Conservation (phyloP, 1,284 basidiomycete genomes). For the Ustilago curta region DNA sequence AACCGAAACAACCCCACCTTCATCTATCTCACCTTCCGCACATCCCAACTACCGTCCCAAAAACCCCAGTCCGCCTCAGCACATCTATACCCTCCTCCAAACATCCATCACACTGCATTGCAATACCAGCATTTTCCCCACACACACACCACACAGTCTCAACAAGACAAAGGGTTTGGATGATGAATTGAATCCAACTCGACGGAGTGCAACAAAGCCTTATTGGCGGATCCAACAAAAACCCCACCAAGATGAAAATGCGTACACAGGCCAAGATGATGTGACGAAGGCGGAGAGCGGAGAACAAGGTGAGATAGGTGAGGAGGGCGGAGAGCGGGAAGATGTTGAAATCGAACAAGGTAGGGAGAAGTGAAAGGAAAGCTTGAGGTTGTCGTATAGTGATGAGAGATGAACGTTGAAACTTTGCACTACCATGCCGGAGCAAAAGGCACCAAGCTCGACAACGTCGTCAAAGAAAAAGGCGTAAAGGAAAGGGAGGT, state of each 20-base stretch:
- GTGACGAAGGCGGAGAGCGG: background rate
- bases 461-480: background rate
- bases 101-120: background rate
- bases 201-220: slow-evolving; percentile 1
- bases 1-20: too few relatives aligned
- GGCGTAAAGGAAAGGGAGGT: background rate
- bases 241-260: background rate
- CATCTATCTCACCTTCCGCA: too few relatives aligned
- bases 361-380: too few relatives aligned
- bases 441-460: background rate
- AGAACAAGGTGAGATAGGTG: too few relatives aligned
- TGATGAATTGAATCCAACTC: background rate
- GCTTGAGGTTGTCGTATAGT: background rate
- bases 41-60: too few relatives aligned
- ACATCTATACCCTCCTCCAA: background rate
- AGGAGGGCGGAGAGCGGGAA: too few relatives aligned
- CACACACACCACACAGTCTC: background rate
- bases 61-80: too few relatives aligned
- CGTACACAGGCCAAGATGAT: background rate
- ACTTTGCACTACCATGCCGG: too few relatives aligned
- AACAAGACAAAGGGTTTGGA: background rate
- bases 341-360: too few relatives aligned
- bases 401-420: background rate
- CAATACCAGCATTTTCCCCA: background rate
- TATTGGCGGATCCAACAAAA: background rate